phyloP scores from a whole-genome alignment of 108 stramenopile species.

The Cyclotella cryptica region DNA sequence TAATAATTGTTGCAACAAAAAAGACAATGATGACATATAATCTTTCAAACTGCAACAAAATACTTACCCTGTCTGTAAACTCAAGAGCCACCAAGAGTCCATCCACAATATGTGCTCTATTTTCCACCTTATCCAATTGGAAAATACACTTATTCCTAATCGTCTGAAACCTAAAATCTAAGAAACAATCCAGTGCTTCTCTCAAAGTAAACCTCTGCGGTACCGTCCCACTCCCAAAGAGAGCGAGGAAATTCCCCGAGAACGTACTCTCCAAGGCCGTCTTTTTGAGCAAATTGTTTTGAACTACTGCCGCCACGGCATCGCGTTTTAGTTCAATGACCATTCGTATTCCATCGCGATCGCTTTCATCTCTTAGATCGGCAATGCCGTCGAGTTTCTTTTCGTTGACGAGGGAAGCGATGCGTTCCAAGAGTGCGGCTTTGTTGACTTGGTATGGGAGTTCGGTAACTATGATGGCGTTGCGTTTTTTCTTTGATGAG shows the following conservation, averaged over 20 bases:
- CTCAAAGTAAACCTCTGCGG: constrained; percentile 94
- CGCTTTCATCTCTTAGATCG: constrained; percentile 92
- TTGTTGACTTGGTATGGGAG: constrained; percentile 97
- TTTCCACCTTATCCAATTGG: constrained; percentile 84
- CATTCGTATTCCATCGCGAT: constrained; percentile 96
- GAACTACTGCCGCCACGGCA: constrained; percentile 86
- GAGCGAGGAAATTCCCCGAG: constrained; percentile 93
- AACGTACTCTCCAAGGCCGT: constrained; percentile 93
- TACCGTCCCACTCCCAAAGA: constrained; percentile 71
- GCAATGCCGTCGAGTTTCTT: constrained; percentile 93
- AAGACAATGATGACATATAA: too few relatives aligned
- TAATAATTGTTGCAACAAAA: neutral
- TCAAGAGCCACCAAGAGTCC: constrained; percentile 86
- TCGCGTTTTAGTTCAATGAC: constrained; percentile 98
- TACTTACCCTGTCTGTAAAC: constrained; percentile 68
- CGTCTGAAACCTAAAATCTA: constrained; percentile 94
- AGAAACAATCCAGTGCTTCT: constrained; percentile 84
- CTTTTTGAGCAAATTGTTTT: constrained; percentile 95
- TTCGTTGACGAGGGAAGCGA: constrained; percentile 94
- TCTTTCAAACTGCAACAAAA: neutral
- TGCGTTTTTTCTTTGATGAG: constrained; percentile 66
- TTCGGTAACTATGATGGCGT: constrained; percentile 94
- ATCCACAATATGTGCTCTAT: constrained; percentile 92
- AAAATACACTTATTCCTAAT: constrained; percentile 82
- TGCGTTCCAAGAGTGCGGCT: constrained; percentile 93